Evolutionary conservation across 2,329 filamentous ascomycete genomes (phyloP).

Genomic region (Metarhizium guizhouense): DNA sequence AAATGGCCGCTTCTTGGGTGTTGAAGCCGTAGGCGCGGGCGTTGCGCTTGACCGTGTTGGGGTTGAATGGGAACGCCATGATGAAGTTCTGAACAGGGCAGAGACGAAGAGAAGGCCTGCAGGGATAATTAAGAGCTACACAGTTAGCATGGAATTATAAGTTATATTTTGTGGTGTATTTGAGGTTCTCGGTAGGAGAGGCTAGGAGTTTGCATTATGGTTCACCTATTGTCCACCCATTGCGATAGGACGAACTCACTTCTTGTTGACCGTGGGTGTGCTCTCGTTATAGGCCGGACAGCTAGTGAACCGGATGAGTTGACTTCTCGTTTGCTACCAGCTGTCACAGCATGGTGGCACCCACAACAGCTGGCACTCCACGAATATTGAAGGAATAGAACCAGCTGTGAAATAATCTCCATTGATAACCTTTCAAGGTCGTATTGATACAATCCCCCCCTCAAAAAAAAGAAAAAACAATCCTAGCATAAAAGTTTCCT

Average conservation of each 20-base stretch:
- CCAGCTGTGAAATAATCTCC: not conserved
- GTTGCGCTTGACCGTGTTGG: conserved; percentile 10
- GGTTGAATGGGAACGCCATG: conserved; percentile 9
- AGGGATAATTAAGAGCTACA: not conserved
- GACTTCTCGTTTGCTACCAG: not conserved
- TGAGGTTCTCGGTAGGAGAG: not conserved
- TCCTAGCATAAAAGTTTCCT: not conserved
- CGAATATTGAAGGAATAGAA: not conserved
- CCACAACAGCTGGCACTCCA: not conserved
- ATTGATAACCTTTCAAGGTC: not conserved
- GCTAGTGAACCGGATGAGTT: not conserved
- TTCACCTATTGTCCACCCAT: not conserved
- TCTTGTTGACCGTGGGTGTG: not conserved
- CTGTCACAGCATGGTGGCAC: not conserved
- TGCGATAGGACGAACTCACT: not conserved
- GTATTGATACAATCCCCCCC: not conserved
- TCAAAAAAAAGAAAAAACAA: not conserved
- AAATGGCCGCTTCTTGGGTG: conserved; percentile 11
- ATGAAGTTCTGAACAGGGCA: not conserved
- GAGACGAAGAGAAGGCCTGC: not conserved
- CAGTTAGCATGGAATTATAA: not conserved
- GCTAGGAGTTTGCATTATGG: not conserved
- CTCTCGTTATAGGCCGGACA: not conserved
- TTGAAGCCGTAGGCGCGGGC: conserved; percentile 12
- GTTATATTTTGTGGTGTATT: not conserved